Evolutionary conservation across 1,284 basidiomycete genomes (phyloP).

Genomic region (Ganoderma leucocontextum): DNA sequence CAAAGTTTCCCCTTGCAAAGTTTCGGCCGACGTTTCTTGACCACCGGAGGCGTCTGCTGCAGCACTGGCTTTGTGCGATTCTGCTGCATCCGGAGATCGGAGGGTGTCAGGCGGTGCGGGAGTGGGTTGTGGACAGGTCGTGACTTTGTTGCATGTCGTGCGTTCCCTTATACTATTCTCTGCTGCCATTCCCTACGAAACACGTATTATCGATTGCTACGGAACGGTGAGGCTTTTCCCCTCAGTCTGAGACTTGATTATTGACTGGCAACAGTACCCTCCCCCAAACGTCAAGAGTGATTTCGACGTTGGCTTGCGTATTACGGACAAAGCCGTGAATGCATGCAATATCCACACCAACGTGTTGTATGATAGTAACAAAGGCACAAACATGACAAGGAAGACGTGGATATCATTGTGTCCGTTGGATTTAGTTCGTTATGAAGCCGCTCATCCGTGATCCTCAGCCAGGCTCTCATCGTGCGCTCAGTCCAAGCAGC

Average conservation of each 20-base stretch:
- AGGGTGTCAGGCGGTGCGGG: conserved; percentile 62
- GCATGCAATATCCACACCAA: not conserved
- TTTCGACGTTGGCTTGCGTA: not conserved
- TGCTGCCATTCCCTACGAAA: not conserved
- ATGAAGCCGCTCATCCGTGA: not conserved
- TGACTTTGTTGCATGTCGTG: conserved; percentile 14
- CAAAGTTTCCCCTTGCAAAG: conserved; percentile 72
- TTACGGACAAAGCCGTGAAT: not conserved
- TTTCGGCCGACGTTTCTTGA: conserved; percentile 78
- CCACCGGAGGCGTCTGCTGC: conserved; percentile 66
- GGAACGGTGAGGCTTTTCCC: no score
- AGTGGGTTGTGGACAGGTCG: conserved; percentile 65
- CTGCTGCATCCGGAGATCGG: conserved; percentile 80
- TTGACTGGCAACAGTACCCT: not conserved
- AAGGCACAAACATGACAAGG: not conserved
- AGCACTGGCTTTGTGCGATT: conserved; percentile 73
- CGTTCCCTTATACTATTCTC: not conserved
- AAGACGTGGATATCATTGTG: not conserved
- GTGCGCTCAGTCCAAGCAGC: not conserved
- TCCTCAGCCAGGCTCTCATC: no score
- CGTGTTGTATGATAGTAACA: not conserved
- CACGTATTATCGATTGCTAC: no score
- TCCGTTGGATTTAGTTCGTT: not conserved
- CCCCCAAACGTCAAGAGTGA: not conserved
- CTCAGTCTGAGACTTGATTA: no score